Conservation (phyloP, 2,329 filamentous ascomycete genomes). For the Trichoderma koningiopsis region DNA sequence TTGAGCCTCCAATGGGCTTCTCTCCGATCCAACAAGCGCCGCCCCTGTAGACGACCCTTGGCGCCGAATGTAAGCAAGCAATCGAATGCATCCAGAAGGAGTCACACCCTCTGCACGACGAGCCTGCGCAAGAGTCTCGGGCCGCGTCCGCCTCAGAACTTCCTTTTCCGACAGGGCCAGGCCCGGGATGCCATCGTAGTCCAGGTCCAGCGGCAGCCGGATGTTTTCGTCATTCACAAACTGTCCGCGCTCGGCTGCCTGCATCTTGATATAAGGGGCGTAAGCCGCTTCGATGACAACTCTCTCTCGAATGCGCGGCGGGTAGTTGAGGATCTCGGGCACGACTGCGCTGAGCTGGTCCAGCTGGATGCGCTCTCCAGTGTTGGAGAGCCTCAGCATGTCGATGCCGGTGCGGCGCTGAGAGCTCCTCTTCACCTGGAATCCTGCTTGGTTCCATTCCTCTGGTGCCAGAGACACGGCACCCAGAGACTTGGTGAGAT, state of each 20-base stretch:
- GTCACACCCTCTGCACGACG: conserved; percentile 80
- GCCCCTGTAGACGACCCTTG: conserved; percentile 14
- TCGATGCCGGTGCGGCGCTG: conserved; percentile 74
- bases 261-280: conserved; percentile 79
- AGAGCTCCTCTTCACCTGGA: conserved; percentile 67
- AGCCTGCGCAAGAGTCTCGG: conserved; percentile 87
- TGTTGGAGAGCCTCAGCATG: conserved; percentile 68
- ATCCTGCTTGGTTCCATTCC: conserved; percentile 70
- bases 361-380: conserved; percentile 48
- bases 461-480: conserved; percentile 59
- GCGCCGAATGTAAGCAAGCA: conserved; percentile 64
- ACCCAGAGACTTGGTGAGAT: conserved; percentile 64
- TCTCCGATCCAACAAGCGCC: neutral
- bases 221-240: conserved; percentile 78
- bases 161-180: conserved; percentile 79
- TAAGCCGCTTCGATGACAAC: conserved; percentile 84
- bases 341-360: conserved; percentile 60
- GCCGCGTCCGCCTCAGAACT: conserved; percentile 68
- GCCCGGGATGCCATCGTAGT: conserved; percentile 74
- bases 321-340: conserved; percentile 57
- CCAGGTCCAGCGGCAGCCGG: conserved; percentile 69
- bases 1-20: neutral
- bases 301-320: conserved; percentile 63
- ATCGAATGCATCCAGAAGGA: conserved; percentile 58
- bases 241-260: conserved; percentile 64